Base-by-base conservation (phyloP, 345 rosid species). In the Raphanus sativus region DNA sequence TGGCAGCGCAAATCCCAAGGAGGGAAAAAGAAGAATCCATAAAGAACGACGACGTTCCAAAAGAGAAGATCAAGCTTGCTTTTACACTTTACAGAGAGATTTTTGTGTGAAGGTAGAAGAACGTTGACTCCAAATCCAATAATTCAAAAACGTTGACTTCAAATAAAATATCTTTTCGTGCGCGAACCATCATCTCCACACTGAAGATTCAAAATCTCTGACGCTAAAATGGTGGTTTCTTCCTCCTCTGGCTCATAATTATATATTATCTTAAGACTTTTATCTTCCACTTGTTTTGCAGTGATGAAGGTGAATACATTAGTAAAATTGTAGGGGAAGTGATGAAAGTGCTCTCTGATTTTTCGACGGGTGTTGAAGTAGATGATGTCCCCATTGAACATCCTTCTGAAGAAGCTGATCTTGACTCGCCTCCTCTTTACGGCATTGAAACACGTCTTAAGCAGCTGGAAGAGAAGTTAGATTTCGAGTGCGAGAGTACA, bases 371-470 rank as follows among this genome's bases (percentile, higher is more conserved):
- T 17, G 3, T 2, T 1, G 76, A 50, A 63, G 5, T 33, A 17
- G 50, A 73, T 2, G 2, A 73, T 2, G 2, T 62, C 60, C 15
- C 32, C 61, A 11, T 73, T 17, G 62, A 12, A 0, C 0, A 45
- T 6, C 61, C 45, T 62, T 15, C 13, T 29, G 68, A 3, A 45
- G 30, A 7, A 6, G 34, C 77, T 73, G 16, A 0, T 65, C 8
- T 2, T 65, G 65, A 74, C 17, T 65, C 3, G 12, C 0, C 29
- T 65, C 71, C 1, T 33, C 36, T 52, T 16, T 74, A 34, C 36
- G 77, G 71, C 30, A 74, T 74, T 0, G 42, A 74, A 6, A 26
- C 71, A 15, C 77, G 77, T 3, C 71, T 74, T 36, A 3, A 10
- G 8, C 58, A 74, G 4, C 16, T 65, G 65, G 24, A 74, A 36